phyloP scores from a whole-genome alignment of 306 rosid species.

The Fragaria vesca region DNA sequence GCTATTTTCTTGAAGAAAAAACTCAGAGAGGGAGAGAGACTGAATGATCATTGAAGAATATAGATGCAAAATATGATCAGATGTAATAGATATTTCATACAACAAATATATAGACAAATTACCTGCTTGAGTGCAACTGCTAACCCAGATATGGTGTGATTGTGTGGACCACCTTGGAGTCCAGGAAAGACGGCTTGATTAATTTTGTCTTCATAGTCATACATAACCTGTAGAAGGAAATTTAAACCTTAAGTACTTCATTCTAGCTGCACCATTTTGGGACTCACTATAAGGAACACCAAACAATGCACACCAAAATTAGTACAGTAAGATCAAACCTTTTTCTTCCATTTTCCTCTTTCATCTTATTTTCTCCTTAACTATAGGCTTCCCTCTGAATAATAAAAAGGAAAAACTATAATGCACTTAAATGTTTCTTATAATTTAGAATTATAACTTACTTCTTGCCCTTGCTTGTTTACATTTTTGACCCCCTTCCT shows the following conservation, averaged over 20 bases:
- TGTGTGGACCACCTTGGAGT: slow-evolving; percentile 97
- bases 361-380: neutral
- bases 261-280: slow-evolving; percentile 24
- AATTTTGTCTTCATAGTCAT: slow-evolving; percentile 78
- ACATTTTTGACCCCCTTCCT: slow-evolving; percentile 84
- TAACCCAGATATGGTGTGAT: slow-evolving; percentile 82
- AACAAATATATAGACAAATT: slow-evolving; percentile 11
- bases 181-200: slow-evolving; percentile 96
- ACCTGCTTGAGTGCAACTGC: slow-evolving; percentile 96
- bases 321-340: neutral
- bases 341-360: slow-evolving; percentile 6
- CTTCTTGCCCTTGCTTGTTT: slow-evolving; percentile 93
- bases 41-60: neutral
- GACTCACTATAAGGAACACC: slow-evolving; percentile 8
- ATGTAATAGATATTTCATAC: slow-evolving; percentile 6
- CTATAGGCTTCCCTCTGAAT: no score
- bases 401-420: no score
- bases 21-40: neutral
- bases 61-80: neutral
- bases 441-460: slow-evolving; percentile 39
- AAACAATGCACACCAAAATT: neutral
- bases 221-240: slow-evolving; percentile 53
- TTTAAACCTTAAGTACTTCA: slow-evolving; percentile 18
- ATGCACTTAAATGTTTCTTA: neutral
- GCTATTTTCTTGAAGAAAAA: slow-evolving; percentile 1